phyloP scores from a whole-genome alignment of 2,329 filamentous ascomycete species.

The Hawksworthiomyces lignivorus region DNA sequence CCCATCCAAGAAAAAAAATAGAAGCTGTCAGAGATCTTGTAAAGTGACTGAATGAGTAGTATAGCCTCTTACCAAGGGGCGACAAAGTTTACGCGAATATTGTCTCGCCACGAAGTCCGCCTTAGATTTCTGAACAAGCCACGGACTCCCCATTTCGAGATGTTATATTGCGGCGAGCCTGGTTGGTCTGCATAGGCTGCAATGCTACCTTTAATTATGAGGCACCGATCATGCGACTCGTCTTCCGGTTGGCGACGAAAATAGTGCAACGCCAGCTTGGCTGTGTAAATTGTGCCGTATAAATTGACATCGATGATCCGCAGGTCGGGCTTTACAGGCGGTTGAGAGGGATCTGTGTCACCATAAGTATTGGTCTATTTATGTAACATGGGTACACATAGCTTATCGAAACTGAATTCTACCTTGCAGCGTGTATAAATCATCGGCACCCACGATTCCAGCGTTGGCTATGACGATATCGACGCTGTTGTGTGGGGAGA shows the following conservation, averaged over 20 bases:
- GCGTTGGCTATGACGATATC: conserved; percentile 42
- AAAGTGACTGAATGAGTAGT: too few relatives aligned
- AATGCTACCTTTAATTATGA: conserved; percentile 41
- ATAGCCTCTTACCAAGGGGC: conserved; percentile 36
- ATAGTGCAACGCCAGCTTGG: conserved; percentile 38
- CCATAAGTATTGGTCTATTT: too few relatives aligned
- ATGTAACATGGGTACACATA: too few relatives aligned
- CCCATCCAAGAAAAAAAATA: too few relatives aligned
- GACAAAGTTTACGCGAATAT: conserved; percentile 38
- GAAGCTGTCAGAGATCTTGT: too few relatives aligned
- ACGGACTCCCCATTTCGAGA: conserved; percentile 34
- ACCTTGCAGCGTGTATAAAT: conserved; percentile 2
- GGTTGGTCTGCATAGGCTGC: conserved; percentile 39
- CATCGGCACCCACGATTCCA: conserved; percentile 27
- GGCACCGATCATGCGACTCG: conserved; percentile 33
- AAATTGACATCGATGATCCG: conserved; percentile 35
- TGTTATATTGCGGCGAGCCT: conserved; percentile 33
- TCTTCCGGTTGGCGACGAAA: conserved; percentile 33
- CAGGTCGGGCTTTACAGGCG: conserved; percentile 30
- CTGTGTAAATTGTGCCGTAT: conserved; percentile 35
- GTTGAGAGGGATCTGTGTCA: conserved; percentile 18
- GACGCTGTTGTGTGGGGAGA: conserved; percentile 30
- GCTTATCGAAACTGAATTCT: too few relatives aligned
- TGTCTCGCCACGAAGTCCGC: conserved; percentile 30
- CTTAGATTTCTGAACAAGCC: conserved; percentile 35